phyloP scores from a whole-genome alignment of 2,329 filamentous ascomycete genomes.

The Fusarium graminum region DNA sequence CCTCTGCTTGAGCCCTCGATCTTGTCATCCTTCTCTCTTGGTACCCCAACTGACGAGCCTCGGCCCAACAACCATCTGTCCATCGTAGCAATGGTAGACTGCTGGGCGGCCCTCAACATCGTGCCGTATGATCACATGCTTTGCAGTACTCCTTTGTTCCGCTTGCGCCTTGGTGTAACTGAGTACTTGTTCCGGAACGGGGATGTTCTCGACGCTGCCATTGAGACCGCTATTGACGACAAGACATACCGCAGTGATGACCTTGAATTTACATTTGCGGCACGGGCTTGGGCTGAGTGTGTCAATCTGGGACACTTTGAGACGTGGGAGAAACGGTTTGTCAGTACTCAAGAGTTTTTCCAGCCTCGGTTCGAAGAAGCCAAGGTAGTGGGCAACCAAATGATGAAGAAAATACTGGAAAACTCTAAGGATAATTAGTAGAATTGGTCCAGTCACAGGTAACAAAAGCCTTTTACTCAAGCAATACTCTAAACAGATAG shows the following conservation, averaged over 20 bases:
- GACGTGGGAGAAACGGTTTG: constrained; percentile 90
- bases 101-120: constrained; percentile 94
- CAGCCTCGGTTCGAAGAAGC: constrained; percentile 90
- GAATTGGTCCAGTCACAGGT: constrained; percentile 2
- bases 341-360: constrained; percentile 92
- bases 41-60: constrained; percentile 70
- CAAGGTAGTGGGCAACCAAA: constrained; percentile 89
- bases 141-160: constrained; percentile 96
- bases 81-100: constrained; percentile 96
- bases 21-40: constrained; percentile 89
- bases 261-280: constrained; percentile 97
- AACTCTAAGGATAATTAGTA: constrained; percentile 67
- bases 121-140: constrained; percentile 99
- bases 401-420: constrained; percentile 95
- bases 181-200: constrained; percentile 93
- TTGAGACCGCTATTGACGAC: constrained; percentile 89
- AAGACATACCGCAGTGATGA: constrained; percentile 95
- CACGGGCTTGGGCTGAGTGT: constrained; percentile 94
- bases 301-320: constrained; percentile 93
- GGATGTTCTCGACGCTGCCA: constrained; percentile 82
- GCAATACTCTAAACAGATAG: constrained; percentile 12
- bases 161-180: constrained; percentile 95
- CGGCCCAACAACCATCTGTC: constrained; percentile 94
- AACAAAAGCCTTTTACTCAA: constrained; percentile 11
- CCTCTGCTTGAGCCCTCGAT: constrained; percentile 84